These are phyloP conservation scores for Saccharomycopsis lassenensis DNA, from an alignment of 805 yeast genomes.

Conservation along the genomic window DNA sequence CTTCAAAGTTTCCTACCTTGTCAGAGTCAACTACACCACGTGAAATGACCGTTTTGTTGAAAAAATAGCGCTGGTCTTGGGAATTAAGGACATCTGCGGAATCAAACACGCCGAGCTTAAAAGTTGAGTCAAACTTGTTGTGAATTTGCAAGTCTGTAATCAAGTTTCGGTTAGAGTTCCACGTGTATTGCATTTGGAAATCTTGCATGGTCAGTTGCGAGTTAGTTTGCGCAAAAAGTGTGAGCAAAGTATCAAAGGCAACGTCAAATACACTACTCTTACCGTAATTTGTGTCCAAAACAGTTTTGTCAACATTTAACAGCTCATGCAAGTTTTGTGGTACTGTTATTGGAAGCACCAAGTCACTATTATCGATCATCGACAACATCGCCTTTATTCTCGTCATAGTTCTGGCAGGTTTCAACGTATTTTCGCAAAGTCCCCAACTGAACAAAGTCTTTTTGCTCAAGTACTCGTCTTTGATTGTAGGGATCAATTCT, in stretches of 20 bases:
- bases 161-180: constrained; percentile 5
- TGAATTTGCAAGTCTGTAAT: too few relatives aligned
- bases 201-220: constrained; percentile 30
- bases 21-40: too few relatives aligned
- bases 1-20: too few relatives aligned
- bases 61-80: too few relatives aligned
- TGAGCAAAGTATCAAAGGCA: constrained; percentile 33
- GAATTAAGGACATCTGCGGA: too few relatives aligned
- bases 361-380: constrained; percentile 36
- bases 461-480: constrained; percentile 55
- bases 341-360: constrained; percentile 43
- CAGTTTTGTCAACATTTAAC: constrained; percentile 12
- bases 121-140: too few relatives aligned
- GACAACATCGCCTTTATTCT: constrained; percentile 37
- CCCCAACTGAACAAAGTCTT: constrained; percentile 43
- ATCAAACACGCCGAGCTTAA: too few relatives aligned
- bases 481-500: constrained; percentile 38
- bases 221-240: constrained; percentile 29
- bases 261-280: constrained; percentile 33
- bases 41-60: too few relatives aligned
- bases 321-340: constrained; percentile 19
- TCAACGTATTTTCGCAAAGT: constrained; percentile 23
- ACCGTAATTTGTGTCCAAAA: constrained; percentile 8
- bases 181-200: constrained; percentile 31
- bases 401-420: constrained; percentile 23